phyloP scores from a whole-genome alignment of 2,329 filamentous ascomycete species.

The Zymoseptoria tritici region DNA sequence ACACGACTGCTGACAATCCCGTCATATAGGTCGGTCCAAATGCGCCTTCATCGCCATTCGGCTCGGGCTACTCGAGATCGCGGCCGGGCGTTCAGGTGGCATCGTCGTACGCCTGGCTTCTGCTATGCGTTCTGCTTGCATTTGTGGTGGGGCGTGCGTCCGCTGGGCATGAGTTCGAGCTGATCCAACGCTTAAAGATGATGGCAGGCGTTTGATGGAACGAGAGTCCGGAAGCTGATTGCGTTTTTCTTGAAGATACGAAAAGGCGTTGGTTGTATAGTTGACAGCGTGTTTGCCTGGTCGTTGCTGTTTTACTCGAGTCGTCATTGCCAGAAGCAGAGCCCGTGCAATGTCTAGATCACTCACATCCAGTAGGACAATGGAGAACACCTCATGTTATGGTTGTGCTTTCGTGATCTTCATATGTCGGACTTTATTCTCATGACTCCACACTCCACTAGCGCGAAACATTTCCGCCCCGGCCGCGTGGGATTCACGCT shows the following conservation, averaged over 20 bases:
- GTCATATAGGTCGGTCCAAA: conserved; percentile 9
- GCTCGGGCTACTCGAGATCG: conserved; percentile 13
- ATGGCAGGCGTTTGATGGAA: background rate
- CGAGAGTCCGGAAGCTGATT: background rate
- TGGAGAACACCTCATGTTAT: no score
- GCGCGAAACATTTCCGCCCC: background rate
- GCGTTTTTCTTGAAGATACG: background rate
- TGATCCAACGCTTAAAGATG: background rate
- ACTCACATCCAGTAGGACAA: no score
- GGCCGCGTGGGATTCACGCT: background rate
- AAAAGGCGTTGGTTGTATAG: background rate
- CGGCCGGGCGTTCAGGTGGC: conserved; percentile 6
- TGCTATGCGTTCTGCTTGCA: conserved; percentile 10
- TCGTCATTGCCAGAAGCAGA: background rate
- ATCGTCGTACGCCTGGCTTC: conserved; percentile 7
- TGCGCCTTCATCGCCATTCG: conserved; percentile 15
- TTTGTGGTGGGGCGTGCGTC: conserved; percentile 9
- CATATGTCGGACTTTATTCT: background rate
- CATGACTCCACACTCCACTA: background rate
- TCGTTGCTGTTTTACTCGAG: background rate
- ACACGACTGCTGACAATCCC: background rate
- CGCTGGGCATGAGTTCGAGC: conserved; percentile 7
- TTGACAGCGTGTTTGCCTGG: background rate
- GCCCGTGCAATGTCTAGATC: background rate
- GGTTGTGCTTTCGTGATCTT: background rate